Conservation (phyloP, 257 asterid genomes). For the Solanum okadae region DNA sequence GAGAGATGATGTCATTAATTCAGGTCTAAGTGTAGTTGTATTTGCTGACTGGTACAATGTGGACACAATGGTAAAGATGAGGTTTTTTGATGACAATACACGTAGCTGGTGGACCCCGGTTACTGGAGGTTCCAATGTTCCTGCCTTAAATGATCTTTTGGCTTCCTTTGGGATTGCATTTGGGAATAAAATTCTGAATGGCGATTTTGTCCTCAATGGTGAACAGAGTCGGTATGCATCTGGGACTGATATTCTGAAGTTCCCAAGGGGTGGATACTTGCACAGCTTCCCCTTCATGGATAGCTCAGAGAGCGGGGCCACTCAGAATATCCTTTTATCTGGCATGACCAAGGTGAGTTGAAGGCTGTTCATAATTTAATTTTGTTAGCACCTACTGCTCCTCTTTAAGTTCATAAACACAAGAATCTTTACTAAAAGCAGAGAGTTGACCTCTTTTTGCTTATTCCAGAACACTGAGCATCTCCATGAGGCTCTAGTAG, state of each 20-base stretch:
- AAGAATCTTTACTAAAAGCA: background rate
- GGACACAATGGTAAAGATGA: constrained; percentile 96
- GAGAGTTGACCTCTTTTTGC: background rate
- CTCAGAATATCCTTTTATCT: constrained; percentile 73
- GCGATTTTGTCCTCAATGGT: constrained; percentile 80
- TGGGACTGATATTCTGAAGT: constrained; percentile 83
- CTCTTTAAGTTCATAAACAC: background rate
- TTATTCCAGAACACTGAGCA: background rate
- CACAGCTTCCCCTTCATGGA: constrained; percentile 92
- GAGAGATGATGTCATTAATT: constrained; percentile 66
- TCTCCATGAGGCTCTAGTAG: background rate
- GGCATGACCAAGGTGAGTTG: constrained; percentile 79
- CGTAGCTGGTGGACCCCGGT: constrained; percentile 99
- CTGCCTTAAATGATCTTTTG: constrained; percentile 93
- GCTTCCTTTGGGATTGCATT: constrained; percentile 92
- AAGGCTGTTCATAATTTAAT: background rate
- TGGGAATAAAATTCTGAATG: constrained; percentile 94
- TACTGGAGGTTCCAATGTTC: constrained; percentile 94
- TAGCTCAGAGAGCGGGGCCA: constrained; percentile 97
- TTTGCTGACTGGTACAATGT: constrained; percentile 99
- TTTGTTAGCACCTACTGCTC: background rate
- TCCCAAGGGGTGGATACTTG: constrained; percentile 89
- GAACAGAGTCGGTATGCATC: constrained; percentile 97
- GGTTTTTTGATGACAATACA: constrained; percentile 93
- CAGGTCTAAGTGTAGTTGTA: constrained; percentile 76